Conservation (phyloP, 2,329 filamentous ascomycete genomes). For the Alternaria triticina region DNA sequence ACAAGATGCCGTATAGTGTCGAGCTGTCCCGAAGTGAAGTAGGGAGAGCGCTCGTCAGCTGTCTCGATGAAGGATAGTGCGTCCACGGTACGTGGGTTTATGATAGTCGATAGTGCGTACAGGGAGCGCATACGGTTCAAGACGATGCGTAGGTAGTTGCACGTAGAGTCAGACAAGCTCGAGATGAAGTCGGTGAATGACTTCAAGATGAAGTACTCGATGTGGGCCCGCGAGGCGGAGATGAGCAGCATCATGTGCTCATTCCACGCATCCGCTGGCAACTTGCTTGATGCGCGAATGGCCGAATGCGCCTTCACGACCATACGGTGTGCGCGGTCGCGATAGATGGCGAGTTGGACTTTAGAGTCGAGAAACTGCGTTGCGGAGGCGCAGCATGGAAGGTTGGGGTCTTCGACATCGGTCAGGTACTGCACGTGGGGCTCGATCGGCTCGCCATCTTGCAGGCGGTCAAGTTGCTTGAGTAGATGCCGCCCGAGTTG, state of each 20-base stretch:
- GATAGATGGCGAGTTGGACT: conserved; percentile 31
- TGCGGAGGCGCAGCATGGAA: not conserved
- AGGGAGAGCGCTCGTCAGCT: not conserved
- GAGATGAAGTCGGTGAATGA: conserved; percentile 17
- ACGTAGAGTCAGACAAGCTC: conserved; percentile 10
- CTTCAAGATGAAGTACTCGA: conserved; percentile 33
- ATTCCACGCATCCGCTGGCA: conserved; percentile 30
- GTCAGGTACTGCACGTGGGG: conserved; percentile 3
- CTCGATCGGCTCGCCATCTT: conserved; percentile 6
- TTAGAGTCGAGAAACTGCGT: conserved; percentile 20
- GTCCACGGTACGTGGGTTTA: conserved; percentile 30
- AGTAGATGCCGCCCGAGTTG: conserved; percentile 45
- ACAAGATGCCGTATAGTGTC: conserved; percentile 44
- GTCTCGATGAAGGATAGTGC: conserved; percentile 35
- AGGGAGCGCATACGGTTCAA: conserved; percentile 49
- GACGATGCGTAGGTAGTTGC: conserved; percentile 3
- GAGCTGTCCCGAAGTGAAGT: conserved; percentile 32
- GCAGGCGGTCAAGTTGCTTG: conserved; percentile 22
- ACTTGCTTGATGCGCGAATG: conserved; percentile 5
- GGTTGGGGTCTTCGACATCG: not conserved
- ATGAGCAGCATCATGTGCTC: conserved; percentile 37
- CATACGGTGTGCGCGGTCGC: conserved; percentile 26
- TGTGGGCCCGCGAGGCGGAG: conserved; percentile 30
- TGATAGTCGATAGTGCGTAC: conserved; percentile 54
- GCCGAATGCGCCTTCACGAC: conserved; percentile 10